Evolutionary conservation across 805 yeast genomes (phyloP), one percentile per base, ranked within the genome.

Genomic region (Wilhelminamyces savonicus): DNA sequence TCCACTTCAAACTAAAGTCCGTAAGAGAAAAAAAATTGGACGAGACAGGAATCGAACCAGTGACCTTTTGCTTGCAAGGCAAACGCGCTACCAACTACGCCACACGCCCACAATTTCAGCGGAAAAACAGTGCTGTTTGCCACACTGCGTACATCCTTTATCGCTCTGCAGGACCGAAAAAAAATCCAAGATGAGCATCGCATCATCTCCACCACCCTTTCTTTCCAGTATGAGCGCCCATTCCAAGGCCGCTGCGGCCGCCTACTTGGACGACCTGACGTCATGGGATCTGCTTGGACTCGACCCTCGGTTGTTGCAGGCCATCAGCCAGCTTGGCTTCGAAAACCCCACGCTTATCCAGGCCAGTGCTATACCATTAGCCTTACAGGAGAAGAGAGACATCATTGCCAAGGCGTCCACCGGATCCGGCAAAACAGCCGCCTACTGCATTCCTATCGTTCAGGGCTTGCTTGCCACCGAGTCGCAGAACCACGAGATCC

Each of bases 351-450:
- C 97, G 1, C 69, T 86, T 34, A 82, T 92, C 31, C 98, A 92
- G 59, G 73, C 94, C 7, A 79, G 78, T 50, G 82, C 95, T n/a
- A 85, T 92, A 36, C 95, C 94, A 24, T 62, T 92, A 28, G 96
- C 98, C 1, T 59, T 92, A 30, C 82, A 85, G 40, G 92, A 90
- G 43, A 83, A 81, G 50, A 80, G 87, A 61, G 97, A 90, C 53
- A 82, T 90, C 40, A 81, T 90, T 27, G 97, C 97, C 22, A 79
- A 83, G 51, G 96, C 97, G 5, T 77, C 85, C 16, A 90, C 98
- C 0, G 98, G 98, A 4, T 82, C 95, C 7, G 97, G 97, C 41
- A 90, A 90, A 56, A 90, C 97, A 0, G 83, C 85, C 8, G 94
- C 97, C 2, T 90, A 90, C 52, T 59, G 81, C 39, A 71, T 90